Base-by-base conservation (phyloP, 192 early-diverging fungal genomes). In the Coemansia sp. region DNA sequence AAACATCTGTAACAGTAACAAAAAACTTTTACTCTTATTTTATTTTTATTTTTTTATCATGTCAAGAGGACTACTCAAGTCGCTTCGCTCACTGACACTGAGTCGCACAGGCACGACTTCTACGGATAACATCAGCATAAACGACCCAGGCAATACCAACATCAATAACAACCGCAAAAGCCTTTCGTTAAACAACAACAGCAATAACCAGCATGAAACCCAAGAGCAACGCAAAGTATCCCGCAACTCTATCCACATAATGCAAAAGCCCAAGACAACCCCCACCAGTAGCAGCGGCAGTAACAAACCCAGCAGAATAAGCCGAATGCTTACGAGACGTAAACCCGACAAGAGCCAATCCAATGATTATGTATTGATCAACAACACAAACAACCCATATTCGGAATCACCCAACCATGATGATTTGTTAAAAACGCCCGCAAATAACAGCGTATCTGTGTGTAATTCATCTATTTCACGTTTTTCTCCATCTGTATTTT, bases 201-300 rank as follows among this genome's bases (percentile, higher is more conserved):
- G 12, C 22, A 15, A 22, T 18, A 38, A 38, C 59, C 33, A 18
- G 14, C 28, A 6, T 28, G 35, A 52, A 15, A 43, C 35, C 7
- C 12, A 15, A n/a, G 12, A 58, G 43, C 57, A 53, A 8, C 51
- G 60, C 17, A 67, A 48, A 51, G 48, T 55, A 35, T 20, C 60
- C 35, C 34, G 73, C 14, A 78, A 61, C 63, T 78, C 76, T 7
- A 65, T 78, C 64, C 71, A 78, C 57, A 53, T 72, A 5, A 81
- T 81, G 72, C 73, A 41, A 20, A 61, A 35, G 3, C 35, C 38
- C 6, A 37, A 12, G 55, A 8, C 18, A n/a, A 15, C 32, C 0
- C n/a, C n/a, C 5, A 20, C 20, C 54, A 56, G 17, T 11, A 56
- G 20, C 54, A 56, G 22, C 15, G 33, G 54, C 54, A 56, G 32